phyloP scores from a whole-genome alignment of 2,329 filamentous ascomycete genomes.

The Pezizomycotina sp. region DNA sequence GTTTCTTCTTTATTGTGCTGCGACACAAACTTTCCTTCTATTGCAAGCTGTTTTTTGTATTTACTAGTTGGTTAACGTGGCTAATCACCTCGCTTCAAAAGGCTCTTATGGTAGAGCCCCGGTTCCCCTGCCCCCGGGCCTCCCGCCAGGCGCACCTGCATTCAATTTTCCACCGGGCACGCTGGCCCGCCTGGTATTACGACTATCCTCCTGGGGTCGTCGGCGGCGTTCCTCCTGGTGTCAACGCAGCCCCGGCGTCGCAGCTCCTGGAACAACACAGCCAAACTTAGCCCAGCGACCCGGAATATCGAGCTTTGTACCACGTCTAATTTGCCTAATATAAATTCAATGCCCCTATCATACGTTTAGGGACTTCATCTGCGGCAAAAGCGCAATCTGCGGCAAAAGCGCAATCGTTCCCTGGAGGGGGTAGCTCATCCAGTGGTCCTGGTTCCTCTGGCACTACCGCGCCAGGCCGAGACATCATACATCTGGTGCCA shows the following conservation, averaged over 20 bases:
- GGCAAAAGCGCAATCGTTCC: constrained; percentile 7
- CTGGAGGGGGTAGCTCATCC: too few relatives aligned
- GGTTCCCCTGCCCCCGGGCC: constrained; percentile 23
- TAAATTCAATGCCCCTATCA: constrained; percentile 97
- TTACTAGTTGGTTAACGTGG: not conserved
- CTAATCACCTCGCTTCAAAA: constrained; percentile 9
- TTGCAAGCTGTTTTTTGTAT: not conserved
- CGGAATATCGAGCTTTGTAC: constrained; percentile 60
- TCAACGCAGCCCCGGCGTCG: constrained; percentile 63
- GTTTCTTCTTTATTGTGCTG: too few relatives aligned
- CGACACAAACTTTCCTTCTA: too few relatives aligned
- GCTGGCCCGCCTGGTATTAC: constrained; percentile 18
- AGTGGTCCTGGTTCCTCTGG: too few relatives aligned
- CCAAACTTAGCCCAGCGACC: constrained; percentile 60
- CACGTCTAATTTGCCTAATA: constrained; percentile 82
- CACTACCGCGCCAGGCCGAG: too few relatives aligned
- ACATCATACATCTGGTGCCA: too few relatives aligned
- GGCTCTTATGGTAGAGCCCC: constrained; percentile 22
- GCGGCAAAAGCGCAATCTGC: constrained; percentile 39
- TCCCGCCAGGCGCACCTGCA: constrained; percentile 20
- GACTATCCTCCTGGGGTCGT: constrained; percentile 20
- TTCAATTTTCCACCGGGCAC: constrained; percentile 19
- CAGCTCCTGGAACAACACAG: constrained; percentile 54
- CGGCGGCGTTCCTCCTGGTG: constrained; percentile 44
- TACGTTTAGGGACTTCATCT: constrained; percentile 68